A percentile compares a stretch with the other conserved stretches of the same genome.
Evolutionary conservation across 2,329 filamentous ascomycete species (phyloP).

Genomic region (Alternaria incomplexa): DNA sequence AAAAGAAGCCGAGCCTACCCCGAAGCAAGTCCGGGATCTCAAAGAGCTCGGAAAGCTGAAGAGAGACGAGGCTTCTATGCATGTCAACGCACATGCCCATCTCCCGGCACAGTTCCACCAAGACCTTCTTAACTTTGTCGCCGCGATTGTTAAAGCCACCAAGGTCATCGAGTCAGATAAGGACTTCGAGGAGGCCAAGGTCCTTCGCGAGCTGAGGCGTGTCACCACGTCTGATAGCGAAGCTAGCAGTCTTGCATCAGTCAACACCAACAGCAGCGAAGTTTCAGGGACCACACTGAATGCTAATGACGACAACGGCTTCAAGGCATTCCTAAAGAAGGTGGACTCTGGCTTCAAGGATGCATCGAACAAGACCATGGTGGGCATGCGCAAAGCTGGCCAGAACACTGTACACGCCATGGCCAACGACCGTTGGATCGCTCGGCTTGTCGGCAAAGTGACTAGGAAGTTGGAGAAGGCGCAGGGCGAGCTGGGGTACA

Average conservation of each 20-base stretch:
- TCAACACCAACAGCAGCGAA: constrained; percentile 23
- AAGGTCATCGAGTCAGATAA: constrained; percentile 63
- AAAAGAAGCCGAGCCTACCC: constrained; percentile 52
- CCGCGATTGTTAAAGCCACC: constrained; percentile 63
- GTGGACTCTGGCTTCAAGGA: constrained; percentile 40
- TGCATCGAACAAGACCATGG: constrained; percentile 47
- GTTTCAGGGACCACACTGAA: constrained; percentile 15
- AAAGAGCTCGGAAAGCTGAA: constrained; percentile 49
- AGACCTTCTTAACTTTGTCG: constrained; percentile 60
- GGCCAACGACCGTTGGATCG: constrained; percentile 63
- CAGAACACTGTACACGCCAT: constrained; percentile 51
- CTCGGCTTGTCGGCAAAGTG: constrained; percentile 59
- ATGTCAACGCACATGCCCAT: constrained; percentile 56
- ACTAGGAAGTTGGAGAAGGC: constrained; percentile 57
- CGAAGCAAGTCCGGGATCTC: constrained; percentile 51
- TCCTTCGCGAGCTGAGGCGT: constrained; percentile 36
- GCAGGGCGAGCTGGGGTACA: constrained; percentile 60
- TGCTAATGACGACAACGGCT: constrained; percentile 24
- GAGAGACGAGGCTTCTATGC: constrained; percentile 58
- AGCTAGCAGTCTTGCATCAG: constrained; percentile 28
- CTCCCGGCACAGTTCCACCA: constrained; percentile 60
- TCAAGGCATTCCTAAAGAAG: constrained; percentile 32
- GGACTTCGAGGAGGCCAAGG: constrained; percentile 48
- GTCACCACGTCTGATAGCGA: constrained; percentile 33
- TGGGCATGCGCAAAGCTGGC: constrained; percentile 56